Evolutionary conservation across 2,329 filamentous ascomycete species (phyloP), one percentile per base, ranked within the genome.

Genomic region (Mycocentrospora acerina): DNA sequence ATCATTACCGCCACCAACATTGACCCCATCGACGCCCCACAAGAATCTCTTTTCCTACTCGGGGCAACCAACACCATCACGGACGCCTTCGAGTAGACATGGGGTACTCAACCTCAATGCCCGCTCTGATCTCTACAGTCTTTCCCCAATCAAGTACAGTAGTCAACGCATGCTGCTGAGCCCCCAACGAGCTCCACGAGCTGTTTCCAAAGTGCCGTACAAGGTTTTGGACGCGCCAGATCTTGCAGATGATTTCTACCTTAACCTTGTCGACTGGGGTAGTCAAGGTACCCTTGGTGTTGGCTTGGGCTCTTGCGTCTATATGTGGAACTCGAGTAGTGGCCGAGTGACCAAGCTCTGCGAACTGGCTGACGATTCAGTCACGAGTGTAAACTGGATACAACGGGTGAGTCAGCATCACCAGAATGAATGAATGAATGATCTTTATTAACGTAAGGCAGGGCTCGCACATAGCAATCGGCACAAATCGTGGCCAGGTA

Each of bases 371-470:
- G 90, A 95, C 57, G 93, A 98, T 62, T 90, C 85, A 0, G 91
- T 98, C 1, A 98, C 93, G 3, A 96, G 90, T 56, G 93, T 98
- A 9, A 94, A 86, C 40, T 98, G 93, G 93, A 98, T 98, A 55
- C 93, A 98, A 69, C 84, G 93, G 45, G 76, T 79, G 68, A 62
- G 72, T 43, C 29, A 22, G 4, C 30, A 8, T n/a, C n/a, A n/a
- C n/a, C n/a, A n/a, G n/a, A n/a, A n/a, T n/a, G n/a, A n/a, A n/a
- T n/a, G n/a, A n/a, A n/a, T 28, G 7, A 10, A 22, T 24, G 14
- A 30, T 8, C 9, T 8, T 10, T 33, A 28, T 39, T 51, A 33
- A 62, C 35, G 11, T 29, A 39, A 16, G 18, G 2, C 51, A 81
- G 71, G 93, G 93, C 25, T 95, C 91, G 0, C 93, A 98, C 68